phyloP scores from a whole-genome alignment of 2,329 filamentous ascomycete species.

The Fusarium drepaniforme region DNA sequence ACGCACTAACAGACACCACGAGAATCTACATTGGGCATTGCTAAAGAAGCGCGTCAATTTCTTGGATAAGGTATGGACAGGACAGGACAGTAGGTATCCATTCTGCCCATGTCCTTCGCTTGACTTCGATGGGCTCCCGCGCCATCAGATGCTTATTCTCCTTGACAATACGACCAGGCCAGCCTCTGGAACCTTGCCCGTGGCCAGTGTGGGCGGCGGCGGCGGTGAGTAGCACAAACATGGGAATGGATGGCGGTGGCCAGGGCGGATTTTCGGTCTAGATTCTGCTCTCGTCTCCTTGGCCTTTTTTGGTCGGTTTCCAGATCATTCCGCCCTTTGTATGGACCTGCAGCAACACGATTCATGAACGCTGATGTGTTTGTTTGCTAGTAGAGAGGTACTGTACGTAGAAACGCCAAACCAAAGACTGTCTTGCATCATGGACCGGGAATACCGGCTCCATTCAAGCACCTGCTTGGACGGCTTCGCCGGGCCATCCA shows the following conservation, averaged over 20 bases:
- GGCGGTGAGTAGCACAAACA: conserved; percentile 3
- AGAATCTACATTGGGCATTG: conserved; percentile 20
- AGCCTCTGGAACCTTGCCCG: neutral
- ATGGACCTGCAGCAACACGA: neutral
- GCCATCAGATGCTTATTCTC: conserved; percentile 40
- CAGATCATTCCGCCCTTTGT: conserved; percentile 20
- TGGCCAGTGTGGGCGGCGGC: conserved; percentile 16
- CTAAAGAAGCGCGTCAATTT: conserved; percentile 33
- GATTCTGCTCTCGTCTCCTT: neutral
- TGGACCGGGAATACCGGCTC: conserved; percentile 4
- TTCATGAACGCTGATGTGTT: conserved; percentile 20
- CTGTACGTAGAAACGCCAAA: neutral
- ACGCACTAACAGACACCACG: conserved; percentile 39
- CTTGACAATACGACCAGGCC: conserved; percentile 24
- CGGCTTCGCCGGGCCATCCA: conserved; percentile 27
- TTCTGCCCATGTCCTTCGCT: conserved; percentile 41
- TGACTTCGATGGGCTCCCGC: conserved; percentile 39
- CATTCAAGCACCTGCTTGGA: conserved; percentile 12
- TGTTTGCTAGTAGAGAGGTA: neutral
- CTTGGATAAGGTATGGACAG: neutral
- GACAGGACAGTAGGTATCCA: neutral
- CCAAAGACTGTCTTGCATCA: neutral
- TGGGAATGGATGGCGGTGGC: conserved; percentile 23
- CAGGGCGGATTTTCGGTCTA: neutral
- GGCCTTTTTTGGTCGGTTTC: conserved; percentile 9